phyloP scores from a whole-genome alignment of 2,329 filamentous ascomycete species.

The Corniculantispora saksenae region DNA sequence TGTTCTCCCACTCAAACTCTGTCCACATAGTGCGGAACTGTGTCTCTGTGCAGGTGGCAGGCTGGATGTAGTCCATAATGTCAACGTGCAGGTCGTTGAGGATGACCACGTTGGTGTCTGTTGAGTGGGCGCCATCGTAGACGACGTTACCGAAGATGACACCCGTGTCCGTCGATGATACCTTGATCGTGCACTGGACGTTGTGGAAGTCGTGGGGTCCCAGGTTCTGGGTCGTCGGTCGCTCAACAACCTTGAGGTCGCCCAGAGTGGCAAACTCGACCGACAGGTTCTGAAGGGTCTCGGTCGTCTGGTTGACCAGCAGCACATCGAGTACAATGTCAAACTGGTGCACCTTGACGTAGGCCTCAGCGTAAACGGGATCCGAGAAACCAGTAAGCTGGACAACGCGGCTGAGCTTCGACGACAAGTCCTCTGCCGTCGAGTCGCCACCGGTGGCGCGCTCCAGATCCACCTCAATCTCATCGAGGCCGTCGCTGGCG shows the following conservation, averaged over 20 bases:
- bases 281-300: conserved; percentile 93
- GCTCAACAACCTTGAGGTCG: conserved; percentile 95
- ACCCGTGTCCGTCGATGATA: conserved; percentile 94
- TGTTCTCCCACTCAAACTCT: conserved; percentile 99
- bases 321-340: conserved; percentile 97
- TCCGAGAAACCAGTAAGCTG: conserved; percentile 98
- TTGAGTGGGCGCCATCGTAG: conserved; percentile 90
- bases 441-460: conserved; percentile 91
- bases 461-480: conserved; percentile 87
- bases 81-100: conserved; percentile 97
- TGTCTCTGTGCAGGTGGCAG: conserved; percentile 92
- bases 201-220: conserved; percentile 97
- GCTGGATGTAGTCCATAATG: conserved; percentile 99
- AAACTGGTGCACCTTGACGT: conserved; percentile 98
- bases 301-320: conserved; percentile 93
- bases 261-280: conserved; percentile 98
- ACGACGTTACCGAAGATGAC: conserved; percentile 99
- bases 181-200: conserved; percentile 97
- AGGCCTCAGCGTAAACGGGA: conserved; percentile 97
- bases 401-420: conserved; percentile 93
- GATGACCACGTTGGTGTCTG: conserved; percentile 94
- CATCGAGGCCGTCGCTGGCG: conserved; percentile 75
- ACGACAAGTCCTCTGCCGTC: conserved; percentile 79
- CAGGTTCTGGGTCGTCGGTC: conserved; percentile 93
- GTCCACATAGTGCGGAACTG: conserved; percentile 99